These are phyloP conservation scores for Sarcodon aspratus DNA, from an alignment of 768 basidiomycete genomes.

Conservation along the genomic window DNA sequence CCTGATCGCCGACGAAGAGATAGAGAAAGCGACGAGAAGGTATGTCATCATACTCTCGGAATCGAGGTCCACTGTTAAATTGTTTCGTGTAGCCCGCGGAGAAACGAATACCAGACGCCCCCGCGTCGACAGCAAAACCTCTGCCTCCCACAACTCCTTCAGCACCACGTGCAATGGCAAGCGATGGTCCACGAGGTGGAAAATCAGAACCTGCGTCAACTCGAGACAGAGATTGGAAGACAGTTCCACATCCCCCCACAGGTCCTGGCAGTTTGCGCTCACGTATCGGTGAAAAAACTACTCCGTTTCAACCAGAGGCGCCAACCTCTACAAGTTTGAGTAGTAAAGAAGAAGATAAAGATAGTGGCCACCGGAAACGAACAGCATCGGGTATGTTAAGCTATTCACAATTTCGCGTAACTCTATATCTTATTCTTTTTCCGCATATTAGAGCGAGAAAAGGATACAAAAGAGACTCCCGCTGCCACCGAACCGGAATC, in stretches of 20 bases:
- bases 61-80: background rate
- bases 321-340: background rate
- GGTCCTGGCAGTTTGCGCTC: conserved; percentile 31
- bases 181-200: background rate
- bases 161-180: conserved; percentile 51
- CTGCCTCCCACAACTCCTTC: conserved; percentile 53
- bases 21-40: conserved; percentile 55
- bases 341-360: conserved; percentile 41
- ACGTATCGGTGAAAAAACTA: conserved; percentile 53
- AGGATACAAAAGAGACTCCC: conserved; percentile 29
- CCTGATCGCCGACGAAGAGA: conserved; percentile 41
- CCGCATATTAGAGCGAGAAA: conserved; percentile 44
- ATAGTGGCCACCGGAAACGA: conserved; percentile 55
- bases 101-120: conserved; percentile 45
- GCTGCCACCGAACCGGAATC: conserved; percentile 14
- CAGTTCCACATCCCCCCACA: conserved; percentile 1
- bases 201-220: background rate
- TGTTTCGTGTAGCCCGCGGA: conserved; percentile 28
- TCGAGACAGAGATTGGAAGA: background rate
- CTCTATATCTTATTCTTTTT: background rate
- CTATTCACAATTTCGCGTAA: background rate
- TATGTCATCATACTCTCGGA: conserved; percentile 16
- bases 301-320: conserved; percentile 16
- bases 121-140: conserved; percentile 27
- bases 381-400: conserved; percentile 51